Conservation (phyloP, 1,284 basidiomycete species). For the Ustilago trichophora region DNA sequence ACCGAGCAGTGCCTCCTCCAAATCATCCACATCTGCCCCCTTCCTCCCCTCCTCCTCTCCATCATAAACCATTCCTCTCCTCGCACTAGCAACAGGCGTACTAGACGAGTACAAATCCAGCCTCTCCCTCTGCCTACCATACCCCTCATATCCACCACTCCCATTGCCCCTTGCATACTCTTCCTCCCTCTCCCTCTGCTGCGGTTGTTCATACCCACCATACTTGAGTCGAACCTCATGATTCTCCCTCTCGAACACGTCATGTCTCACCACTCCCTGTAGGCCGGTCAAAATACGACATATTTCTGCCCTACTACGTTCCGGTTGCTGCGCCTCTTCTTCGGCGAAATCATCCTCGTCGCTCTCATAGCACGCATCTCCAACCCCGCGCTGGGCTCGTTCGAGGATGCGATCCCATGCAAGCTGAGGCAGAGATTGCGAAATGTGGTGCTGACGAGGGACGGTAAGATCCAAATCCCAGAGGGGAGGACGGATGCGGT, state of each 20-base stretch:
- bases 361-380: conserved; percentile 59
- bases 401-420: conserved; percentile 60
- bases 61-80: conserved; percentile 2
- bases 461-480: conserved; percentile 50
- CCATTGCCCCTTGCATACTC: conserved; percentile 1
- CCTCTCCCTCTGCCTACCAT: conserved; percentile 2
- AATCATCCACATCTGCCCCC: conserved; percentile 16
- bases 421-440: conserved; percentile 33
- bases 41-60: conserved; percentile 7
- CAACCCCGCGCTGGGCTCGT: conserved; percentile 55
- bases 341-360: conserved; percentile 55
- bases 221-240: conserved; percentile 24
- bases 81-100: conserved; percentile 9
- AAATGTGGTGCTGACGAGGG: conserved; percentile 17
- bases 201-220: conserved; percentile 16
- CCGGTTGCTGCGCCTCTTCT: conserved; percentile 46
- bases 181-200: not conserved
- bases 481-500: conserved; percentile 35
- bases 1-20: conserved; percentile 29
- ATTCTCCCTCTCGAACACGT: conserved; percentile 38
- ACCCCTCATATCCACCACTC: not conserved
- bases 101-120: conserved; percentile 21
- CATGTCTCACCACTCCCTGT: conserved; percentile 29
- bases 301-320: conserved; percentile 44
- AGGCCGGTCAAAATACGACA: conserved; percentile 46